Conservation (phyloP, 352 stramenopile species). For the Phytophthora melonis region DNA sequence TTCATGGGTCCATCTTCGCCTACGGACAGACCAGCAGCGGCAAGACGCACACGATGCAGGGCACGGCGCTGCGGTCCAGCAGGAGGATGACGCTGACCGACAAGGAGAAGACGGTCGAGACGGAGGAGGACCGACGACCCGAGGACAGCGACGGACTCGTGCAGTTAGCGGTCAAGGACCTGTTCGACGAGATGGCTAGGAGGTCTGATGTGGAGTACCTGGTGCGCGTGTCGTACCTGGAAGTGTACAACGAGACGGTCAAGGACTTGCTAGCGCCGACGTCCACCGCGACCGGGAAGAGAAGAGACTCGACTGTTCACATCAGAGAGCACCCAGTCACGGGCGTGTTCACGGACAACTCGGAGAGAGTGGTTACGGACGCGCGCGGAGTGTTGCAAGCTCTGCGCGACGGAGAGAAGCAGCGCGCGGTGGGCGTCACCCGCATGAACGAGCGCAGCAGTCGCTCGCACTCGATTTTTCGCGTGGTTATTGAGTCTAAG, state of each 20-base stretch:
- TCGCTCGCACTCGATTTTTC: constrained; percentile 67
- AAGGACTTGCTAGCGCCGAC: constrained; percentile 85
- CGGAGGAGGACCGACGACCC: constrained; percentile 39
- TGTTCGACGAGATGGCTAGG: constrained; percentile 63
- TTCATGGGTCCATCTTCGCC: constrained; percentile 85
- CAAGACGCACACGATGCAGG: constrained; percentile 86
- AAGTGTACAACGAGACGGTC: constrained; percentile 99
- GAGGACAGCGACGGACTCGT: constrained; percentile 48
- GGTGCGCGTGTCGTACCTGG: constrained; percentile 95
- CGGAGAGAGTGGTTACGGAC: constrained; percentile 51
- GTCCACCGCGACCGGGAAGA: constrained; percentile 23
- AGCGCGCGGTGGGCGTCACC: constrained; percentile 49
- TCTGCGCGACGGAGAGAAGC: constrained; percentile 54
- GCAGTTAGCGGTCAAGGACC: constrained; percentile 57
- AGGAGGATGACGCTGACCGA: constrained; percentile 12
- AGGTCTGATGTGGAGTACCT: constrained; percentile 80
- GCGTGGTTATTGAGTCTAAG: constrained; percentile 52
- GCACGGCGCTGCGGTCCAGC: constrained; percentile 28
- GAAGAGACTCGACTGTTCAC: constrained; percentile 39
- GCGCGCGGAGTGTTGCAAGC: constrained; percentile 48
- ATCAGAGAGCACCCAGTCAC: constrained; percentile 59
- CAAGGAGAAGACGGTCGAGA: constrained; percentile 35
- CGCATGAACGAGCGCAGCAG: constrained; percentile 70
- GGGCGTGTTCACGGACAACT: constrained; percentile 63
- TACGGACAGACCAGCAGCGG: constrained; percentile 88